These are phyloP conservation scores for Cornus florida DNA, from an alignment of 148 eudicot genomes.

Conservation along the genomic window DNA sequence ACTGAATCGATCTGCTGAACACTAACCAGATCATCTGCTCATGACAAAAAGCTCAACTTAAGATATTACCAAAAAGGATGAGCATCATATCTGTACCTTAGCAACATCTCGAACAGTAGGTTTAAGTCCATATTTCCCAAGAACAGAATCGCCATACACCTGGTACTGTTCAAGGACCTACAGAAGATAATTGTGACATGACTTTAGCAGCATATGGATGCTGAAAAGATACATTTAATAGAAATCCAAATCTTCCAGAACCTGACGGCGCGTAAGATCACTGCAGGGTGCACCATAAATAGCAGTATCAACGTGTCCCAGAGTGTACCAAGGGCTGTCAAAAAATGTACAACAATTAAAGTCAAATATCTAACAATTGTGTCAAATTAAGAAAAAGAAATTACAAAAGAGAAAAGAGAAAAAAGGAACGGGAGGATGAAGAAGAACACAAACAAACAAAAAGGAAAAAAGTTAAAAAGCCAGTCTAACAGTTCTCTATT, in stretches of 20 bases:
- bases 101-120: slow-evolving; percentile 79
- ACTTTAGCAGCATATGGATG: not conserved
- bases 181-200: not conserved
- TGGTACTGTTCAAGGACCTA: slow-evolving; percentile 86
- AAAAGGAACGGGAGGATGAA: not conserved
- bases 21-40: not conserved
- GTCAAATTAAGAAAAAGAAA: not conserved
- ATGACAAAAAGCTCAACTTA: not conserved
- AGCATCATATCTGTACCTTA: slow-evolving; percentile 43
- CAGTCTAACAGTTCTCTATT: not conserved
- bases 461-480: not conserved
- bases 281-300: slow-evolving; percentile 79
- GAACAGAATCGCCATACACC: slow-evolving; percentile 75
- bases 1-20: not conserved
- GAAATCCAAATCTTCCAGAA: slow-evolving; percentile 18
- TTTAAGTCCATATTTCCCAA: slow-evolving; percentile 63
- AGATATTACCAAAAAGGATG: not conserved
- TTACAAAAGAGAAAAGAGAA: not conserved
- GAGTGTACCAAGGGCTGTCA: slow-evolving; percentile 76
- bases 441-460: not conserved
- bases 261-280: slow-evolving; percentile 81
- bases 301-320: slow-evolving; percentile 70
- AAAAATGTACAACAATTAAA: slow-evolving; percentile 7
- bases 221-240: not conserved
- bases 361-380: not conserved